Base-by-base conservation (phyloP, 441 rosid genomes). In the Corymbia calophylla region DNA sequence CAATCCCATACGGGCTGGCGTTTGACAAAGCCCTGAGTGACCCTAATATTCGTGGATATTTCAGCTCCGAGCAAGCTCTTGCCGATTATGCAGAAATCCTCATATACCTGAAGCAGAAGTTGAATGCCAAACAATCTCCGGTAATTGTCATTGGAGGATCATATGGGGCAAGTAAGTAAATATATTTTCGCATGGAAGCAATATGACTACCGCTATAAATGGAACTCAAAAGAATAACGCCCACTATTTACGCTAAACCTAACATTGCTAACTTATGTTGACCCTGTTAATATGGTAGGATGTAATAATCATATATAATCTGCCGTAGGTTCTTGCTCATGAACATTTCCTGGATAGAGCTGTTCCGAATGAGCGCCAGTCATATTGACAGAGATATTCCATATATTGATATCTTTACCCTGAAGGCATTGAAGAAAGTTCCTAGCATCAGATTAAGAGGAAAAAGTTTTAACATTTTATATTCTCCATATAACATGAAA, bases 141-240 rank as follows among this genome's bases (percentile, higher is more conserved):
- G 93, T 95, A 31, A 95, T 96, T 29, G 97, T 96, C 87, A 56
- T 94, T 13, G 97, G 98, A 87, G 99, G 97, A 91, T 96, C 97
- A 32, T 96, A 96, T 18, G 97, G 98, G 11, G 98, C 97, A 96
- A 96, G 99, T 96, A 95, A 89, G 94, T 90, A 31, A 25, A 47
- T 29, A 51, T 44, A 2, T 39, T 53, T 90, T 87, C 44, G 31
- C 3, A 31, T 17, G 17, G 35, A 11, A 66, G 44, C 77, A 31
- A 66, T 3, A 31, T 31, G 44, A 66, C 44, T 66, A 16, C 44
- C 1, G 23, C 77, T 8, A 16, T 31, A 31, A 66, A 31, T 66
- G 6, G 44, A 66, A 66, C 19, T 66, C 8, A 17, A 31, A 31
- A 31, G 44, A 31, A 17, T 31, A 8, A 31, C 19, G 23, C 12